phyloP scores from a whole-genome alignment of 192 early-diverging fungal genomes.

The Backusella liffmaniae region DNA sequence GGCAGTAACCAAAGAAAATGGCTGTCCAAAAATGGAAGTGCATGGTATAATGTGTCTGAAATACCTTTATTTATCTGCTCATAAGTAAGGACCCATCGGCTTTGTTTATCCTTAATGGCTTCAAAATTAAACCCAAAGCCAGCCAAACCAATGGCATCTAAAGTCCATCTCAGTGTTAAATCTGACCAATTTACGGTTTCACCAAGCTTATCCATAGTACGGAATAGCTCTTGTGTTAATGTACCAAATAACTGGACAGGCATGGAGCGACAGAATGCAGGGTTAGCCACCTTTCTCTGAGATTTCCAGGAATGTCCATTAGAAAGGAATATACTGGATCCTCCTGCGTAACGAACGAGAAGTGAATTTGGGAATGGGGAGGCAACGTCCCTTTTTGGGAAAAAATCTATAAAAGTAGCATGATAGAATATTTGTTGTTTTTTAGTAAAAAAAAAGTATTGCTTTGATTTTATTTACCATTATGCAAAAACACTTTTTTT shows the following conservation, averaged over 20 bases:
- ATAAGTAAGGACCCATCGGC: conserved; percentile 43
- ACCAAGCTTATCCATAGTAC: not conserved
- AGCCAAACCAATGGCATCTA: conserved; percentile 27
- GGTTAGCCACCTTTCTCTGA: not conserved
- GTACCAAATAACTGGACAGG: conserved; percentile 18
- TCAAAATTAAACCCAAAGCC: conserved; percentile 48
- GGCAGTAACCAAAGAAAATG: not conserved
- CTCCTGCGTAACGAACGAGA: not conserved
- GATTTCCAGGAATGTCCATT: conserved; percentile 10
- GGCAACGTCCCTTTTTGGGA: not conserved
- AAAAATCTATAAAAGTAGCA: not conserved
- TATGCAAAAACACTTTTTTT: not conserved
- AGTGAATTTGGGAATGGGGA: not conserved
- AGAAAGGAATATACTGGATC: not conserved
- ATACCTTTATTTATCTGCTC: conserved; percentile 44
- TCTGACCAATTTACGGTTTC: conserved; percentile 3
- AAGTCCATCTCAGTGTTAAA: conserved; percentile 21
- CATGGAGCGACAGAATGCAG: conserved; percentile 23
- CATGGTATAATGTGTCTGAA: conserved; percentile 9
- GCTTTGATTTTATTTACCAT: not conserved
- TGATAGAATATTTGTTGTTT: not conserved
- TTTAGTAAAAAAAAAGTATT: too few relatives aligned
- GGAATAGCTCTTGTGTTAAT: conserved; percentile 15
- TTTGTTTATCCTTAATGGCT: conserved; percentile 45
- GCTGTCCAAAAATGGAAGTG: conserved; percentile 50